phyloP scores from a whole-genome alignment of 176 grass and related monocot species.

The Oryza nivara region DNA sequence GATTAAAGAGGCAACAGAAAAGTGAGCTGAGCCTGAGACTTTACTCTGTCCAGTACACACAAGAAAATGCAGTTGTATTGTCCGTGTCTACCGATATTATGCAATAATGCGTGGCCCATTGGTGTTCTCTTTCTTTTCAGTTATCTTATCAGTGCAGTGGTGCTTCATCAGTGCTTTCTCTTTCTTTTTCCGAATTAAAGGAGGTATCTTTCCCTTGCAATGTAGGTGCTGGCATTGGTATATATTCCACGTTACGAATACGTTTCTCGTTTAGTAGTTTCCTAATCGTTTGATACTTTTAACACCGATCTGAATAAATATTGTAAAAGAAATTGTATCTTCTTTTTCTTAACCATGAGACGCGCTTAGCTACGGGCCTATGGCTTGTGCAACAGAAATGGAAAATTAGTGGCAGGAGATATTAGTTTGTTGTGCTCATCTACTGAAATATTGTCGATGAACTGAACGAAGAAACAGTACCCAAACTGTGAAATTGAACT shows the following conservation, averaged over 20 bases:
- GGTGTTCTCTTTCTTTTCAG: background rate
- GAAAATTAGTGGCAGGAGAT: too few species aligned
- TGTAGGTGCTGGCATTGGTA: slow-evolving; percentile 6
- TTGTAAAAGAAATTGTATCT: background rate
- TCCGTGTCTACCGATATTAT: background rate
- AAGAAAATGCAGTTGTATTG: background rate
- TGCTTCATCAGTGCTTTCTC: background rate
- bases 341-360: background rate
- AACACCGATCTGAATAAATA: background rate
- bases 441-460: background rate
- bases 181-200: background rate
- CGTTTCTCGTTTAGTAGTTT: background rate
- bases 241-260: background rate
- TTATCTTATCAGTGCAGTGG: background rate
- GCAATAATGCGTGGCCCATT: background rate
- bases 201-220: slow-evolving; percentile 4
- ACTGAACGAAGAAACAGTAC: background rate
- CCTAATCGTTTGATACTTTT: background rate
- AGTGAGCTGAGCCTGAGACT: background rate
- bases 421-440: background rate
- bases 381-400: too few species aligned
- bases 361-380: too few species aligned
- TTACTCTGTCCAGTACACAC: background rate
- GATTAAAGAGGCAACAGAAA: background rate
- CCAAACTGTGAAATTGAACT: background rate